phyloP scores from a whole-genome alignment of 108 stramenopile species.

The Discostella pseudostelligera region DNA sequence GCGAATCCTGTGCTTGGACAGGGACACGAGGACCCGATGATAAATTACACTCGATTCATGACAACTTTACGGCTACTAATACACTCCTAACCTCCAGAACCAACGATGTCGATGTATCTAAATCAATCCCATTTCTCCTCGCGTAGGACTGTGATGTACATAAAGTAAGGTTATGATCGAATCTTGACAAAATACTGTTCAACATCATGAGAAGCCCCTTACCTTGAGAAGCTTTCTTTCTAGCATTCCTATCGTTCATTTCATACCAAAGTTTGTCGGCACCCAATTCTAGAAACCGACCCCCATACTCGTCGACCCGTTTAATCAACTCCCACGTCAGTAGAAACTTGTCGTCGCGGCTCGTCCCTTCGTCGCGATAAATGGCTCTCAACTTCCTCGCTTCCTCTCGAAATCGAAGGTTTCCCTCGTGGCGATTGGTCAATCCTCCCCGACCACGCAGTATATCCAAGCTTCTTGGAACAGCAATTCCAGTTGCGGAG shows the following conservation, averaged over 20 bases:
- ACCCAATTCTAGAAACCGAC: slow-evolving; percentile 39
- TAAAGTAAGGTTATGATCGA: not conserved
- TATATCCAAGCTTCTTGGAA: slow-evolving; percentile 16
- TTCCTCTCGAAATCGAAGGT: slow-evolving; percentile 33
- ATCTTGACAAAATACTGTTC: not conserved
- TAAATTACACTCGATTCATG: too few species aligned
- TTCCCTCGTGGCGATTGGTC: slow-evolving; percentile 35
- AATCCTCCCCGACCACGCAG: slow-evolving; percentile 33
- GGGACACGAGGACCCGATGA: too few species aligned
- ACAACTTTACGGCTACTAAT: too few species aligned
- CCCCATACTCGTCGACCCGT: slow-evolving; percentile 40
- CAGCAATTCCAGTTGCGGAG: not conserved
- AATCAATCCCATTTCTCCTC: slow-evolving; percentile 43
- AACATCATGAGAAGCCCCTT: not conserved
- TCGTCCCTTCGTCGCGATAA: slow-evolving; percentile 16
- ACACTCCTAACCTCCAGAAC: too few species aligned
- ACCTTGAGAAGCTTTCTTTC: slow-evolving; percentile 48
- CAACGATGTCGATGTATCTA: not conserved
- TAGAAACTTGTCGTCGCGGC: slow-evolving; percentile 21
- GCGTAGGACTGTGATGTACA: slow-evolving; percentile 20
- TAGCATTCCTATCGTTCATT: slow-evolving; percentile 22
- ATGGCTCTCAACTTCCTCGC: slow-evolving; percentile 19
- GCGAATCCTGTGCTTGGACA: too few species aligned
- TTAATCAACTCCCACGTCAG: slow-evolving; percentile 20
- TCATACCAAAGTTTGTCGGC: slow-evolving; percentile 32